Evolutionary conservation across 2,329 filamentous ascomycete species (phyloP), one percentile per base, ranked within the genome.

Genomic region (Dactylella cylindrospora): DNA sequence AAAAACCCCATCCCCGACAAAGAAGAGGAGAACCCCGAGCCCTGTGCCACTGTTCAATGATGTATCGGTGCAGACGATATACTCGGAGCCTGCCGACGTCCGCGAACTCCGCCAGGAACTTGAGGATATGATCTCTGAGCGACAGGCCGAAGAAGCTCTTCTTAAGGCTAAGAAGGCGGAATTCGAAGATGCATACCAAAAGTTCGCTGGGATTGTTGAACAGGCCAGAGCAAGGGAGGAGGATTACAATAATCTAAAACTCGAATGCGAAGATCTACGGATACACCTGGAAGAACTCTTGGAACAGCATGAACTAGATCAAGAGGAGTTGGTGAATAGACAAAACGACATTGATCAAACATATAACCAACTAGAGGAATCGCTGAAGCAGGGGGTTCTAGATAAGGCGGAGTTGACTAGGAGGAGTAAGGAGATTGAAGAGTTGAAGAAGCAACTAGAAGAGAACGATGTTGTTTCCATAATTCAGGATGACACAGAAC

Each of bases 371-470:
- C 20, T 62, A 20, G 57, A 62, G 23, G 49, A 51, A 4, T 43
- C 57, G 36, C 23, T 62, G 36, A 62, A 54, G 43, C 57, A 62
- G 23, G 36, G 44, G 4, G 57, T 62, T 25, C 9, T 25, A 19
- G 57, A 62, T 33, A 62, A 62, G 38, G 36, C 53, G 57, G 57
- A 62, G 43, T 47, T 62, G 12, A 62, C 35, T 5, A 53, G 31
- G 32, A 22, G 40, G 8, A 62, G 39, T 15, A 17, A 15, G 20
- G 22, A 47, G 38, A 29, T 52, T 7, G 54, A 61, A 17, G 54
- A 61, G 26, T 29, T 61, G 40, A 61, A 26, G 47, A 47, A 36
- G 31, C 43, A 54, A 28, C 20, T 62, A 20, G 57, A 54, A 13
- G 49, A 62, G 29, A 35, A 28, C n/a, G 54, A 61, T 36, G 26